These are phyloP conservation scores for Trematosphaeria pertusa DNA, from an alignment of 2,329 filamentous ascomycete species.

Conservation along the genomic window DNA sequence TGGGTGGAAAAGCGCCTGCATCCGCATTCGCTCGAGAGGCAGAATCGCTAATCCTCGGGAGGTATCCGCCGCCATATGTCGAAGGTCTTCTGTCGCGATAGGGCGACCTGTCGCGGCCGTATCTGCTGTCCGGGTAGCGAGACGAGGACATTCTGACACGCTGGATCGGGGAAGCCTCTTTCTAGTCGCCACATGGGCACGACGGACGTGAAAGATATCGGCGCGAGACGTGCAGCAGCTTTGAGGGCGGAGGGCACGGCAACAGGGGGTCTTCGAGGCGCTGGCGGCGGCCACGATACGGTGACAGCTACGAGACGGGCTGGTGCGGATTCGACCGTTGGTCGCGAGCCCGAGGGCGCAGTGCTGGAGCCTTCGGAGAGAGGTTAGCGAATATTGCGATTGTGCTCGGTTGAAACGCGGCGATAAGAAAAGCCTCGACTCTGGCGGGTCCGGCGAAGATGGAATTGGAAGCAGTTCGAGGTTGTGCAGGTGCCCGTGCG, in stretches of 20 bases:
- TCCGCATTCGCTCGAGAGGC: constrained; percentile 37
- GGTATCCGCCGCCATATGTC: constrained; percentile 65
- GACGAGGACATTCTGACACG: constrained; percentile 41
- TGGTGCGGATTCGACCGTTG: no score
- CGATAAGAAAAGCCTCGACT: no score
- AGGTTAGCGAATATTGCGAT: no score
- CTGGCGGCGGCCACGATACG: no score
- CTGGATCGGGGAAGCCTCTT: constrained; percentile 3
- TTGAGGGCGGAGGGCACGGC: background rate
- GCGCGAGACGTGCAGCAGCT: background rate
- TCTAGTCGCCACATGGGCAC: constrained; percentile 26
- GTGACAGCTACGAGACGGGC: no score
- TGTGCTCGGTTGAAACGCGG: no score
- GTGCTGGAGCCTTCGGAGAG: no score
- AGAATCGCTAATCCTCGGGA: constrained; percentile 53
- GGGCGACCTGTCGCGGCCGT: constrained; percentile 53
- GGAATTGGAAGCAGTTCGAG: no score
- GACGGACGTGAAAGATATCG: background rate
- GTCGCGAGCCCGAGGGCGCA: no score
- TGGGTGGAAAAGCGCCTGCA: constrained; percentile 33
- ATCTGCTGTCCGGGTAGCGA: constrained; percentile 45
- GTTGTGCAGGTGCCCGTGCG: no score
- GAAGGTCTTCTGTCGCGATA: constrained; percentile 73
- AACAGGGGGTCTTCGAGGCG: background rate
- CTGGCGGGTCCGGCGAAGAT: no score